phyloP scores from a whole-genome alignment of 192 early-diverging fungal species.

The Rhizoclosmatium sp. region DNA sequence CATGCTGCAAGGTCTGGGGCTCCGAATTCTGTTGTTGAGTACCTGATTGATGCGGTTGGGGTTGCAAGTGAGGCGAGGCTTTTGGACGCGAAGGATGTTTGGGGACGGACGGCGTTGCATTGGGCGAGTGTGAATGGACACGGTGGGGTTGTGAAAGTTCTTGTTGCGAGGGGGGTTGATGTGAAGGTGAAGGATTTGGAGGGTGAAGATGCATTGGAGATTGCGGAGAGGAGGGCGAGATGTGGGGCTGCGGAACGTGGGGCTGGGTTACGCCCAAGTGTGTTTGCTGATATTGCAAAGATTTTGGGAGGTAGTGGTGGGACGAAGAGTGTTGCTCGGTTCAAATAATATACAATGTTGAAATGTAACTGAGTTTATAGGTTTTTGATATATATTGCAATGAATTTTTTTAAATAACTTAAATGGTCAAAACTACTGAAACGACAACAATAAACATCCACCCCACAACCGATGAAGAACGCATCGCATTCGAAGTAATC shows the following conservation, averaged over 20 bases:
- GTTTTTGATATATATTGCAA: too few species aligned
- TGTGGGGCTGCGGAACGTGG: slow-evolving; percentile 47
- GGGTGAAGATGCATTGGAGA: slow-evolving; percentile 40
- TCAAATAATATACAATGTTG: not conserved
- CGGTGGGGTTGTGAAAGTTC: slow-evolving; percentile 32
- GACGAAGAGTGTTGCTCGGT: slow-evolving; percentile 40
- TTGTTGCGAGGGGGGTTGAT: slow-evolving; percentile 39
- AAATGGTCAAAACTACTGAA: not conserved
- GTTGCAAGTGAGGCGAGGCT: not conserved
- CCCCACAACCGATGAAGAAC: not conserved
- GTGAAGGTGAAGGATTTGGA: slow-evolving; percentile 21
- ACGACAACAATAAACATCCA: not conserved
- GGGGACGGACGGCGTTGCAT: slow-evolving; percentile 43
- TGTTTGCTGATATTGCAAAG: slow-evolving; percentile 54
- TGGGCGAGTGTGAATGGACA: slow-evolving; percentile 54
- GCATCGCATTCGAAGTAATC: not conserved
- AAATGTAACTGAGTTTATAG: too few species aligned
- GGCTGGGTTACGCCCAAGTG: slow-evolving; percentile 41
- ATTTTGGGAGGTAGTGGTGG: slow-evolving; percentile 46
- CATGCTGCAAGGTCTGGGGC: slow-evolving; percentile 48
- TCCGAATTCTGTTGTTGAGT: slow-evolving; percentile 32
- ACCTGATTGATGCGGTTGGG: slow-evolving; percentile 2
- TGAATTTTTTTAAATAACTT: too few species aligned
- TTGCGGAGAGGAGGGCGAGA: slow-evolving; percentile 50
- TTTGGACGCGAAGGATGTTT: slow-evolving; percentile 29